Conservation (phyloP, 441 rosid species). For the Erodium texanum region DNA sequence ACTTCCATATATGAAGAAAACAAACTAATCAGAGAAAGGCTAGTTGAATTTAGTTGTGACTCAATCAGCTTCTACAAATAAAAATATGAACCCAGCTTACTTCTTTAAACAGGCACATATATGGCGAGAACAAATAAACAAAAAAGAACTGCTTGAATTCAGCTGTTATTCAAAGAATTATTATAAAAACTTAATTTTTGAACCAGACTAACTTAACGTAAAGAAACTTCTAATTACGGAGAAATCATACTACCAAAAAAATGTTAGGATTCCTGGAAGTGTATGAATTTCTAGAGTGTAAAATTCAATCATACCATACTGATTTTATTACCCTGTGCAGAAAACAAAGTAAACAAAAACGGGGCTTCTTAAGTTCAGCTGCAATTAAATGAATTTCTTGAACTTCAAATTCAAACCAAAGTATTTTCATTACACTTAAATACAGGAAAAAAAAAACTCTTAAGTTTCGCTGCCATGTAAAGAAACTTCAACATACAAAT, state of each 20-base stretch:
- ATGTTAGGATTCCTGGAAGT: neutral
- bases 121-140: no score
- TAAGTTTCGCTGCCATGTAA: no score
- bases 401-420: neutral
- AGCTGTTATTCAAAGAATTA: no score
- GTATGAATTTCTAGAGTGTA: neutral
- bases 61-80: neutral
- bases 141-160: neutral
- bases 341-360: neutral
- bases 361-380: neutral
- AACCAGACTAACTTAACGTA: no score
- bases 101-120: neutral
- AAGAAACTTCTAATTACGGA: neutral
- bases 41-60: neutral
- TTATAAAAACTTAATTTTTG: no score
- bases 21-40: neutral
- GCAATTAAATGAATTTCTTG: neutral
- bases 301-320: neutral
- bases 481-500: no score
- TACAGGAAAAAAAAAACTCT: neutral
- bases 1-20: neutral
- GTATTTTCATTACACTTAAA: neutral
- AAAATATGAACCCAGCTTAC: neutral
- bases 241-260: neutral
- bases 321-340: neutral